These are phyloP conservation scores for Cryptosporidium ubiquitum DNA, from an alignment of 169 alveolate species.

Conservation along the genomic window DNA sequence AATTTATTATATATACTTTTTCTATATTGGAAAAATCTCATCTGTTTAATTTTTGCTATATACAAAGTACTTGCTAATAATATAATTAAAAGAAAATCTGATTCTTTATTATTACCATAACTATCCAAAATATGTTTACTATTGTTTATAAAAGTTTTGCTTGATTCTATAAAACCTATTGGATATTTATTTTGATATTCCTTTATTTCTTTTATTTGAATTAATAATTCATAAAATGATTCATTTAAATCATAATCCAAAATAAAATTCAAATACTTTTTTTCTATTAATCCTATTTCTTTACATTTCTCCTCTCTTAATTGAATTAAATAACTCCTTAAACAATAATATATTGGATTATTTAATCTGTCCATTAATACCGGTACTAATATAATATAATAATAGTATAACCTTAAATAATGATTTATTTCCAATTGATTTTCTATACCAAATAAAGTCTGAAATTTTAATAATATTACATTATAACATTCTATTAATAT, in stretches of 20 bases:
- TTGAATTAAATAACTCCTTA: neutral
- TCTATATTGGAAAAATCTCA: neutral
- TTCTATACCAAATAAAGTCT: neutral
- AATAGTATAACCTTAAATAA: neutral
- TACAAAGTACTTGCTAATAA: constrained; percentile 3
- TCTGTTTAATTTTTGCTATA: constrained; percentile 34
- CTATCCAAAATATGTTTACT: neutral
- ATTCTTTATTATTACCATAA: neutral
- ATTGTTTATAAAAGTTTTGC: constrained; percentile 2
- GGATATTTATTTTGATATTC: constrained; percentile 32
- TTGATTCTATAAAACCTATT: constrained; percentile 55
- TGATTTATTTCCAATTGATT: neutral
- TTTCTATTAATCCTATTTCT: neutral
- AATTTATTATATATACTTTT: neutral
- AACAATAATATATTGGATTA: constrained; percentile 17
- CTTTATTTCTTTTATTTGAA: neutral
- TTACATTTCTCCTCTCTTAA: neutral
- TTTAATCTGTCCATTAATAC: constrained; percentile 26
- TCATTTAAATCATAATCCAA: neutral
- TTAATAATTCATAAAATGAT: constrained; percentile 11
- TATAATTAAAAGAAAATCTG: neutral
- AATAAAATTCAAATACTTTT: neutral
- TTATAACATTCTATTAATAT: neutral
- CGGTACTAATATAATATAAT: constrained; percentile 26
- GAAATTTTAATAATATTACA: constrained; percentile 9